Conservation (phyloP, 176 grass and related monocot genomes). For the Eremochloa ophiuroides region DNA sequence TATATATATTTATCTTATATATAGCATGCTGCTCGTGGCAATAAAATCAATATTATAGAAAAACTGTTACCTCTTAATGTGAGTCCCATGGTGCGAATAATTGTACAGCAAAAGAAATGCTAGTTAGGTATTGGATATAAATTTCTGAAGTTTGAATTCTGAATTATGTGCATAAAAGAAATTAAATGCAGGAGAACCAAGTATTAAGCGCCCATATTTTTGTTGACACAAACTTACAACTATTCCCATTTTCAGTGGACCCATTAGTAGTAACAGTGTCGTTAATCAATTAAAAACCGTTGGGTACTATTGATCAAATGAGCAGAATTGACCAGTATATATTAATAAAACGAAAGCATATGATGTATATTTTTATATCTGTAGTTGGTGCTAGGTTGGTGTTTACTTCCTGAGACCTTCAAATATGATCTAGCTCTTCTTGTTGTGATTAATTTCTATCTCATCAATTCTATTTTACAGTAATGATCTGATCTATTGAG, state of each 20-base stretch:
- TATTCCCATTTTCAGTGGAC: background rate
- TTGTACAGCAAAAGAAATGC: background rate
- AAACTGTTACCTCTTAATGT: background rate
- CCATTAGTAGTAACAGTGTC: background rate
- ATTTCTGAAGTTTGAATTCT: background rate
- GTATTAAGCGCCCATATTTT: background rate
- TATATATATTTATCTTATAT: background rate
- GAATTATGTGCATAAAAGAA: background rate
- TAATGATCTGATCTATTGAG: slow-evolving; percentile 28
- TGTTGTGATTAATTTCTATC: background rate
- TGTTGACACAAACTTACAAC: background rate
- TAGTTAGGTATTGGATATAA: background rate
- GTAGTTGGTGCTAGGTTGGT: background rate
- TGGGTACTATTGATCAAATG: background rate
- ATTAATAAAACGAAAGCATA: background rate
- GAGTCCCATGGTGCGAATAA: background rate
- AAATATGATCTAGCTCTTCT: background rate
- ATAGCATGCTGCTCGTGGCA: background rate
- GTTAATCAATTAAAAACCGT: background rate
- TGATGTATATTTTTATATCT: background rate
- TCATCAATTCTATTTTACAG: background rate
- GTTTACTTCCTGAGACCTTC: background rate
- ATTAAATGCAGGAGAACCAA: background rate
- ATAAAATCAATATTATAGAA: background rate
- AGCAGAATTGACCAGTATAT: background rate